phyloP scores from a whole-genome alignment of 495 filamentous ascomycete genomes.

The Daldinia concentrica region DNA sequence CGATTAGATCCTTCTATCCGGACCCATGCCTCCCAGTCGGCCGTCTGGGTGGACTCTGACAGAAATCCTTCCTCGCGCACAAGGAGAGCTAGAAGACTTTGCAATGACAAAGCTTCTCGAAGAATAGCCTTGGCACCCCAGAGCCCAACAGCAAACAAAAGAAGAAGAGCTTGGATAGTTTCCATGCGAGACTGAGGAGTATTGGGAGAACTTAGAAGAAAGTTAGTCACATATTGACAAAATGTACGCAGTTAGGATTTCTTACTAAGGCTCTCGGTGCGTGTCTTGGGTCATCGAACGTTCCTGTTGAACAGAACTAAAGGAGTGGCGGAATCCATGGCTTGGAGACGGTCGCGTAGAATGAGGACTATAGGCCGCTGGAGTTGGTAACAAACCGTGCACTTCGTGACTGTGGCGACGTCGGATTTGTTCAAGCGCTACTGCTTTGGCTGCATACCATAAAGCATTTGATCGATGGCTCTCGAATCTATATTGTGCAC shows the following conservation, averaged over 20 bases:
- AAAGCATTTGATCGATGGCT: constrained; percentile 72
- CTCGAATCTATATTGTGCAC: constrained; percentile 76
- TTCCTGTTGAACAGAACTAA: constrained; percentile 61
- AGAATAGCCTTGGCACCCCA: constrained; percentile 66
- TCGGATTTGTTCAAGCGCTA: constrained; percentile 63
- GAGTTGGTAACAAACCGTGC: constrained; percentile 58
- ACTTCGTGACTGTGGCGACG: constrained; percentile 62
- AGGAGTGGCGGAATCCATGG: constrained; percentile 60
- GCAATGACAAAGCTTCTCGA: constrained; percentile 64
- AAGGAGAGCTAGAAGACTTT: constrained; percentile 62
- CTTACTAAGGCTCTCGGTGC: constrained; percentile 62
- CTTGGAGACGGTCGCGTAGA: constrained; percentile 62
- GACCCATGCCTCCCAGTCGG: constrained; percentile 69
- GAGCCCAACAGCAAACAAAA: constrained; percentile 66
- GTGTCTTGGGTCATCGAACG: constrained; percentile 62
- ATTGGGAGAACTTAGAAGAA: constrained; percentile 54
- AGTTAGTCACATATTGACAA: constrained; percentile 33
- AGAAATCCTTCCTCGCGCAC: constrained; percentile 64
- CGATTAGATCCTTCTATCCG: constrained; percentile 61
- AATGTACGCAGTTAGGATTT: background rate
- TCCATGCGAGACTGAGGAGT: constrained; percentile 63
- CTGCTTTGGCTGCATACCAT: constrained; percentile 71
- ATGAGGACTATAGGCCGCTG: constrained; percentile 61
- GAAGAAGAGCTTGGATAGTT: constrained; percentile 64
- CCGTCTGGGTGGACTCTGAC: constrained; percentile 51